Evolutionary conservation across 306 rosid species (phyloP), one percentile per base, ranked within the genome.

Genomic region (Bauhinia variegata): DNA sequence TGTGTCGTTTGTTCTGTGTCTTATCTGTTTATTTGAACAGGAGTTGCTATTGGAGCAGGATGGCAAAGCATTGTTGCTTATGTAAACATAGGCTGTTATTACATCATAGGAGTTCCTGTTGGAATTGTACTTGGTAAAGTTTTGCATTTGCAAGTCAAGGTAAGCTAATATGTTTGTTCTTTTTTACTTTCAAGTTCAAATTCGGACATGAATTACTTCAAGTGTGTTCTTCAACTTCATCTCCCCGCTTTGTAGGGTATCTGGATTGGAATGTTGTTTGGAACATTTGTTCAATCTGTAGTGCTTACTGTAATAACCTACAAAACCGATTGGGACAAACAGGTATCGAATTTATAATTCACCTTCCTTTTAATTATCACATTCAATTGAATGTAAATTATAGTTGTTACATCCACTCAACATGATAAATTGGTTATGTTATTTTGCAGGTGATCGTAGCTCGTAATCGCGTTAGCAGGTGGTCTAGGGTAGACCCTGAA

Each of bases 21-120:
- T 49, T 33, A 16, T 32, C 14, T 38, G 18, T 16, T 49, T 4
- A 23, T 7, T 4, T 44, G 2, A 15, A 57, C 68, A 79, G 87
- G 84, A 13, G 87, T 79, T 49, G 69, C 87, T 52, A 7, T 83
- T 53, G 87, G 84, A 68, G 87, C 87, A n/a, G 87, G 84, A 3
- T 78, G 79, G 79, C 84, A 79, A 39, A 60, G 75, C 63, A 72
- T 30, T 18, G 87, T 83, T 41, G 84, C 84, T 48, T 79, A 76
- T 61, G 84, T 83, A 14, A 83, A 79, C 72, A 31, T 83, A n/a
- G 67, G 58, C 0, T 76, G 84, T 51, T 79, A 83, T 68, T 83
- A 83, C 67, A 2, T 76, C 2, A 4, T 83, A 6, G 87, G 87
- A 15, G 43, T 83, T 62, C 84, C 87, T 5, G 70, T 73, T 49